Conservation (phyloP, 257 asterid species). For the Jacaranda mimosifolia region DNA sequence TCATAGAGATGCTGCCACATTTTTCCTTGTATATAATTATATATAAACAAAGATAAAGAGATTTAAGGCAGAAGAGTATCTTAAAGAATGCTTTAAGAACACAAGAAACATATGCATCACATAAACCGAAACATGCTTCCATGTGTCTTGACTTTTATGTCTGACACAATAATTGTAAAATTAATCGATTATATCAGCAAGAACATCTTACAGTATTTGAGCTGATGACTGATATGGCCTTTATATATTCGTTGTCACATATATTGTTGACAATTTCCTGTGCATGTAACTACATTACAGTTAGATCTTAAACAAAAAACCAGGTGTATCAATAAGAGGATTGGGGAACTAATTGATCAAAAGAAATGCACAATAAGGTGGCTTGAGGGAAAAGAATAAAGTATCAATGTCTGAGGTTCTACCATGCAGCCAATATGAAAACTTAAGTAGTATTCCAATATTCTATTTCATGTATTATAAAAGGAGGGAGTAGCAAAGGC, state of each 20-base stretch:
- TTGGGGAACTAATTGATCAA: background rate
- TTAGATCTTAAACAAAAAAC: constrained; percentile 23
- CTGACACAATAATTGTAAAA: background rate
- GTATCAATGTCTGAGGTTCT: background rate
- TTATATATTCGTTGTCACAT: constrained; percentile 54
- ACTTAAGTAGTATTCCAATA: background rate
- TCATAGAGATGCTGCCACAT: background rate
- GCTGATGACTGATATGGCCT: constrained; percentile 50
- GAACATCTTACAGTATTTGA: constrained; percentile 47
- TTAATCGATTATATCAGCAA: constrained; percentile 13
- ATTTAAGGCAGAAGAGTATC: constrained; percentile 2
- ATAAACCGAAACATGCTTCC: constrained; percentile 10
- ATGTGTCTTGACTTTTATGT: background rate
- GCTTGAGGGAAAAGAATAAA: background rate
- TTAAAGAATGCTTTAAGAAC: background rate
- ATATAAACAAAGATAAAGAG: background rate
- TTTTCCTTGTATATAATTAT: too few relatives aligned
- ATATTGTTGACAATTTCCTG: constrained; percentile 50
- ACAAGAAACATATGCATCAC: background rate
- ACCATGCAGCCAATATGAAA: background rate
- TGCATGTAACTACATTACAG: constrained; percentile 11
- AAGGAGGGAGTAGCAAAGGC: background rate
- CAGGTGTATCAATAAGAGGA: background rate
- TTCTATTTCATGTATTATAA: background rate
- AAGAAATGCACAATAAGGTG: background rate